These are phyloP conservation scores for Pseudonitzschia pungens DNA, from an alignment of 108 stramenopile genomes.

Conservation along the genomic window DNA sequence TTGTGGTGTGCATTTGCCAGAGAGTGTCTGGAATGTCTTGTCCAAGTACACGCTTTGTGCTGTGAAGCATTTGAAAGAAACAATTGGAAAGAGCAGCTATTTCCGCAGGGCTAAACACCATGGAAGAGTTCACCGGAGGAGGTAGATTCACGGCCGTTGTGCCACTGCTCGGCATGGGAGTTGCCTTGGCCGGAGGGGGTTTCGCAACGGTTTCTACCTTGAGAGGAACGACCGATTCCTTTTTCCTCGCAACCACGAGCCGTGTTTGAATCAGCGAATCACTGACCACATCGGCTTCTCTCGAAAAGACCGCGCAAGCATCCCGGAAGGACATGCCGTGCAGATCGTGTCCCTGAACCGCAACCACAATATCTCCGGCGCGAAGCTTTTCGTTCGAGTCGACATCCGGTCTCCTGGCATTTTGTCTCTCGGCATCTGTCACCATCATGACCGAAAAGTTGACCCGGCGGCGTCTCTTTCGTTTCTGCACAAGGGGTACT, in stretches of 20 bases:
- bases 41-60: conserved; percentile 8
- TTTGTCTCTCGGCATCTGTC: conserved; percentile 52
- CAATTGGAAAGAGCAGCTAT: conserved; percentile 3
- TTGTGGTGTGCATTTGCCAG: background rate
- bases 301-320: conserved; percentile 51
- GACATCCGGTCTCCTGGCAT: conserved; percentile 23
- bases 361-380: conserved; percentile 69
- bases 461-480: conserved; percentile 50
- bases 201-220: conserved; percentile 5
- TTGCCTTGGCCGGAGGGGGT: background rate
- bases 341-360: conserved; percentile 46
- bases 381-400: conserved; percentile 28
- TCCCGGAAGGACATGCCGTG: conserved; percentile 55
- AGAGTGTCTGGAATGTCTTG: conserved; percentile 3
- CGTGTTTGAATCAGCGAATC: conserved; percentile 19
- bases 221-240: conserved; percentile 13
- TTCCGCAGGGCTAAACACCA: conserved; percentile 11
- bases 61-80: background rate
- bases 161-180: background rate
- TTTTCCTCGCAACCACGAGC: conserved; percentile 37
- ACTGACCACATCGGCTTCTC: background rate
- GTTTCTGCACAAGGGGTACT: background rate
- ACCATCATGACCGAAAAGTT: conserved; percentile 62
- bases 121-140: conserved; percentile 7
- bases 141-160: background rate